These are phyloP conservation scores for Puya raimondii DNA, from an alignment of 176 grass and related monocot genomes.

Conservation along the genomic window DNA sequence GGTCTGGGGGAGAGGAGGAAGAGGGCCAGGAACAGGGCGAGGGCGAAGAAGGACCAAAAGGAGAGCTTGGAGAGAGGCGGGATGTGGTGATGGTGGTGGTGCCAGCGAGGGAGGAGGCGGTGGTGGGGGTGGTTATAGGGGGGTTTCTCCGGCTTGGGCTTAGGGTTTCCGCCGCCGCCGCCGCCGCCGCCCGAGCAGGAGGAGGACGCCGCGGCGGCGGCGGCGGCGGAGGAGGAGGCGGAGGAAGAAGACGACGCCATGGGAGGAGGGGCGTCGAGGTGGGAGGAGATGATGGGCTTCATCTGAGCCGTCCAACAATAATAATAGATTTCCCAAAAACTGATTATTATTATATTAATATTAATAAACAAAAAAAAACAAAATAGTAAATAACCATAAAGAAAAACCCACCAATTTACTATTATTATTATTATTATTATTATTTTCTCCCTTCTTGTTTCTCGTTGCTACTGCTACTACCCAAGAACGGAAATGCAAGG, in stretches of 20 bases:
- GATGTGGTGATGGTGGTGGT: slow-evolving; percentile 5
- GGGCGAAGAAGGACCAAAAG: slow-evolving; percentile 15
- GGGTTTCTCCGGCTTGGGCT: slow-evolving; percentile 5
- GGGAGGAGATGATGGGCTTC: too few species aligned
- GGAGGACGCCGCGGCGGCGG: neutral
- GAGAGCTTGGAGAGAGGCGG: slow-evolving; percentile 20
- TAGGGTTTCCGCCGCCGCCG: neutral
- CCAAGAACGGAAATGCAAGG: too few species aligned
- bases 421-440: too few species aligned
- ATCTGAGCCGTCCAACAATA: too few species aligned
- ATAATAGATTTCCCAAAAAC: too few species aligned
- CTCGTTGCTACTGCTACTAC: too few species aligned
- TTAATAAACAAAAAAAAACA: too few species aligned
- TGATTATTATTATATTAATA: too few species aligned
- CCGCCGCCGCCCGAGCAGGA: neutral
- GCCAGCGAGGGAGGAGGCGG: slow-evolving; percentile 5
- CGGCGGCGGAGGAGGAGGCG: neutral
- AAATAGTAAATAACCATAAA: too few species aligned
- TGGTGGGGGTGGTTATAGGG: slow-evolving; percentile 5
- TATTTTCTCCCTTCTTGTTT: too few species aligned
- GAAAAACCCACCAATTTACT: too few species aligned
- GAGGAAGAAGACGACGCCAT: slow-evolving; percentile 14
- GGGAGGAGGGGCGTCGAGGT: slow-evolving; percentile 11
- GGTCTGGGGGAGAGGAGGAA: slow-evolving; percentile 22
- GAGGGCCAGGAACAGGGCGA: slow-evolving; percentile 25